Evolutionary conservation across 768 basidiomycete species (phyloP).

Genomic region (Mycena vulgaris): DNA sequence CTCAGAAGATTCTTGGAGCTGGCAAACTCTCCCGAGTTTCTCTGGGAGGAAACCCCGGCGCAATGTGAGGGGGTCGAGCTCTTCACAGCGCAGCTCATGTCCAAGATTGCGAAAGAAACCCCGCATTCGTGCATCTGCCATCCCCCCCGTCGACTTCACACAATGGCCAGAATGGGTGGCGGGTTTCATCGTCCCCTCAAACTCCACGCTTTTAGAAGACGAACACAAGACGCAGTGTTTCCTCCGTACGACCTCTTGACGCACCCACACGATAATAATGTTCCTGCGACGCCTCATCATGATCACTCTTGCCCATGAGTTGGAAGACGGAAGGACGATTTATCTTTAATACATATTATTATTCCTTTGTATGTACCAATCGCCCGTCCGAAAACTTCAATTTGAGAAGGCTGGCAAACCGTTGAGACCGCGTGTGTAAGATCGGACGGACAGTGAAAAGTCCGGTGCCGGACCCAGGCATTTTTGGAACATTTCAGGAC

Average conservation of each 20-base stretch:
- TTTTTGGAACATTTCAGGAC: slow-evolving; percentile 1
- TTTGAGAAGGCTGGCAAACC: no score
- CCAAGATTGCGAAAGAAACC: slow-evolving; percentile 35
- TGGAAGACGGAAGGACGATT: no score
- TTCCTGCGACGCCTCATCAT: no score
- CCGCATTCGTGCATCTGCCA: slow-evolving; percentile 12
- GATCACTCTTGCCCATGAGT: no score
- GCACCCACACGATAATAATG: no score
- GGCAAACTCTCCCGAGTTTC: slow-evolving; percentile 31
- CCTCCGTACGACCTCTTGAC: background rate
- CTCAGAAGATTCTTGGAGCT: slow-evolving; percentile 33
- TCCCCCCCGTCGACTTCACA: slow-evolving; percentile 30
- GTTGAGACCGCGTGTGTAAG: slow-evolving; percentile 5
- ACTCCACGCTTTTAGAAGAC: background rate
- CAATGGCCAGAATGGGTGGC: slow-evolving; percentile 34
- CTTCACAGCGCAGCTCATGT: slow-evolving; percentile 1
- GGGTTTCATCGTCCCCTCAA: background rate
- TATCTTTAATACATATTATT: no score
- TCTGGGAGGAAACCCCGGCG: slow-evolving; percentile 17
- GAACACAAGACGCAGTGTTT: background rate
- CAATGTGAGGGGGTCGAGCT: slow-evolving; percentile 12
- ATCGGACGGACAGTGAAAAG: background rate
- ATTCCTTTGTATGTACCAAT: no score
- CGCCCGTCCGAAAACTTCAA: no score
- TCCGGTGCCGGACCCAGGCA: background rate